Evolutionary conservation across 163 green algal species (phyloP).

Genomic region (Coccomyxa subellipsoidea): DNA sequence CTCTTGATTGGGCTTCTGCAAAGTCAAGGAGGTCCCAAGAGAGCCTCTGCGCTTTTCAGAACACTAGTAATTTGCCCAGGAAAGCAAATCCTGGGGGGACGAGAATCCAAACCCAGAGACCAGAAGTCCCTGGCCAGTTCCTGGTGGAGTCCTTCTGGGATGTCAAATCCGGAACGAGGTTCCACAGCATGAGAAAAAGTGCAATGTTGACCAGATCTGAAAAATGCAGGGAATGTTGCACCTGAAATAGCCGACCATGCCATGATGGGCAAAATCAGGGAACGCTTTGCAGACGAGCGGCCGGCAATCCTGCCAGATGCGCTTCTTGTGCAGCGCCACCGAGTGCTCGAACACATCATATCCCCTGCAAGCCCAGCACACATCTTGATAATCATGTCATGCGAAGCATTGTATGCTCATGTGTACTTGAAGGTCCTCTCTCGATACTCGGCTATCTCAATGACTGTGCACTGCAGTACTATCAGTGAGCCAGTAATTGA

Average conservation of each 20-base stretch:
- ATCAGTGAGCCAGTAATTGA: not conserved
- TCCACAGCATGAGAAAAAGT: too few relatives aligned
- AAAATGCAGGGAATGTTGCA: not conserved
- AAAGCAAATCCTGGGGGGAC: too few relatives aligned
- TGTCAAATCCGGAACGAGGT: too few relatives aligned
- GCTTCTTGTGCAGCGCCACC: not conserved
- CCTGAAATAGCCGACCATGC: not conserved
- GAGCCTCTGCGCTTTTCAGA: too few relatives aligned
- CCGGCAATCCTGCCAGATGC: not conserved
- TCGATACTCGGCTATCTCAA: not conserved
- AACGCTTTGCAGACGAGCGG: not conserved
- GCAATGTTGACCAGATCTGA: too few relatives aligned
- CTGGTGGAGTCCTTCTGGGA: too few relatives aligned
- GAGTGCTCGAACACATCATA: slow-evolving; percentile 3
- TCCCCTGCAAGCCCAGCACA: not conserved
- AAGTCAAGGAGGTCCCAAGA: not conserved
- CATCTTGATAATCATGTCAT: not conserved
- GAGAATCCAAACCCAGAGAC: too few relatives aligned
- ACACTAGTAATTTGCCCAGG: too few relatives aligned
- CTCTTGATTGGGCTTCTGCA: too few relatives aligned
- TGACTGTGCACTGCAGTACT: not conserved
- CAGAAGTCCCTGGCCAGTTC: too few relatives aligned
- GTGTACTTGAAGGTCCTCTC: not conserved
- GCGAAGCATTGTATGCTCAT: not conserved
- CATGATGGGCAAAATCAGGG: not conserved